Base-by-base conservation (phyloP, 495 filamentous ascomycete species). In the Ascodesmis nigricans region DNA sequence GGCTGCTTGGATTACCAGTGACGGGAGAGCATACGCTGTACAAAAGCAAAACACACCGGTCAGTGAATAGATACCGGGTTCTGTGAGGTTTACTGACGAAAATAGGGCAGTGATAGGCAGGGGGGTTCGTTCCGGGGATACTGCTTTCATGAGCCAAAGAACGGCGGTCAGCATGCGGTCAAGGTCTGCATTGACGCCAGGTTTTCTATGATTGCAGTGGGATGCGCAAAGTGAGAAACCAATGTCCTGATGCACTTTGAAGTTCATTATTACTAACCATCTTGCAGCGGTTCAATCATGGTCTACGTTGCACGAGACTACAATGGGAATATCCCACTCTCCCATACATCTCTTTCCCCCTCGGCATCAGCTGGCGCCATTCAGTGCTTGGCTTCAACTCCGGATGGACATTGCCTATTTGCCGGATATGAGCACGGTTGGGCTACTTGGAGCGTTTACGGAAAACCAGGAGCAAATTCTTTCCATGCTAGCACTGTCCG, bases 401-500 rank as follows among this genome's bases (percentile, higher is more conserved):
- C 87, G 0, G 90, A 99, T 50, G 90, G 90, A 23, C 93, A 95
- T 50, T 91, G 83, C 48, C 64, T 95, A 3, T 91, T 99, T 54
- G 81, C 75, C 25, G 90, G 87, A 15, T 95, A 81, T 49, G 76
- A 90, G 41, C 71, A 69, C 40, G 90, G 90, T 8, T 99, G 90
- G 90, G 76, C 73, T 9, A 82, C 71, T 21, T 95, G 82, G 82
- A 93, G 84, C 53, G 90, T 93, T 4, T 99, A 82, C 54, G 90
- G 90, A 13, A 93, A 92, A 53, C 65, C 73, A 3, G 69, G 78
- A 8, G 75, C 71, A 13, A 78, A 65, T 38, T 91, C 79, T 49
- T 95, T 93, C 49, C 57, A 61, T 8, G 60, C 69, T 3, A 76
- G 91, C 44, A 55, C 55, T 9, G 53, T 56, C 11, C 60, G 79